Conservation (phyloP, 75 land plant genomes). For the Cunninghamia lanceolata region DNA sequence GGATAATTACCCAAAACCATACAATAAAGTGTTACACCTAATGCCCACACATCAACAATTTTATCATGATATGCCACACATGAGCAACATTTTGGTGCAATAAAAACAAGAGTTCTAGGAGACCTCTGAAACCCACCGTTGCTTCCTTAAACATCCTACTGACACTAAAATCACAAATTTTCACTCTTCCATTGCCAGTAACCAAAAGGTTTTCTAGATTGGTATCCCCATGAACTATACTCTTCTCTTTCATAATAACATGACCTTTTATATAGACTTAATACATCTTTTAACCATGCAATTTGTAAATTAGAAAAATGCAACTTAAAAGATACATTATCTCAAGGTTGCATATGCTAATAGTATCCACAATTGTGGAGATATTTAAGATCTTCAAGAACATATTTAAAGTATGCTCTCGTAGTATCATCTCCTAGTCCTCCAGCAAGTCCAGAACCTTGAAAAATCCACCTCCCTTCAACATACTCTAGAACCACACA, state of each 20-base stretch:
- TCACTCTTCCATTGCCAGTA: constrained; percentile 32
- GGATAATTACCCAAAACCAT: constrained; percentile 40
- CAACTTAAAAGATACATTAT: background rate
- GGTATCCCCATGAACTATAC: constrained; percentile 45
- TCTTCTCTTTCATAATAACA: constrained; percentile 14
- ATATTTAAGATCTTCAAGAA: constrained; percentile 35
- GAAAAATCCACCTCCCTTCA: constrained; percentile 44
- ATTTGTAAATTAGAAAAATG: too few species aligned
- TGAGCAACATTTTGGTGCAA: constrained; percentile 48
- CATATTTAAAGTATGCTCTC: constrained; percentile 33
- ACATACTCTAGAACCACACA: constrained; percentile 42
- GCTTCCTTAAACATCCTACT: constrained; percentile 32
- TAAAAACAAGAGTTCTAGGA: constrained; percentile 48
- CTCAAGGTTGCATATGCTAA: background rate
- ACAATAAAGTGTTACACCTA: constrained; percentile 40
- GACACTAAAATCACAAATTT: constrained; percentile 50
- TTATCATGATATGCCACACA: constrained; percentile 38
- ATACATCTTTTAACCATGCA: too few species aligned
- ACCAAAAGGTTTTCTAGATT: constrained; percentile 54
- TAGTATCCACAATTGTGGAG: constrained; percentile 21
- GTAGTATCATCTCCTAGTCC: constrained; percentile 42
- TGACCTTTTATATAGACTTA: background rate
- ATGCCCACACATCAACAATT: constrained; percentile 39
- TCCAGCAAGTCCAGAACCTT: constrained; percentile 46
- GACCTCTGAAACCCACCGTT: constrained; percentile 43